Evolutionary conservation across 306 rosid genomes (phyloP), one percentile per base, ranked within the genome.

Genomic region (Glycine tomentella): DNA sequence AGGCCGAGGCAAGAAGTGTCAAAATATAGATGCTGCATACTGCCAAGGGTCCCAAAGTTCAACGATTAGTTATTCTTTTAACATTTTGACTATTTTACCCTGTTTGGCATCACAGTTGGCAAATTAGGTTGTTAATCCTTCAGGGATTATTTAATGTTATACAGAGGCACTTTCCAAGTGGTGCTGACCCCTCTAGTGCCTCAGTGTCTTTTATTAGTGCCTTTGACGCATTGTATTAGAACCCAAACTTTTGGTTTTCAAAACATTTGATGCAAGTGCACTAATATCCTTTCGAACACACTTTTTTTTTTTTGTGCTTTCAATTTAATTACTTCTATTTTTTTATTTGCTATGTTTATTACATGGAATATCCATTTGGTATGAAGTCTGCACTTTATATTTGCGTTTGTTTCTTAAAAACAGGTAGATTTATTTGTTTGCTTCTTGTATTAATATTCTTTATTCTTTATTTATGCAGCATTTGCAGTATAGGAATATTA

Each of bases 401-500:
- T 58, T 40, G 42, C 45, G 5, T 44, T 57, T 58, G 38, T 46
- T 70, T 70, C 83, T 46, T 49, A 71, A 38, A 14, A 49, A 46
- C 52, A 63, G 13, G 16, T 76, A 70, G 52, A 63, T 70, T 51
- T 71, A 14, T 52, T 74, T 56, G 40, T 36, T 53, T 51, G 76
- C 42, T 42, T 20, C 49, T 51, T 52, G 74, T 78, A 7, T 42
- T 72, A 55, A 6, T 65, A 72, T 78, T 72, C 38, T 8, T 25
- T 55, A 73, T 25, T 55, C 38, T 8, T 25, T 55, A 73, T 25
- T 55, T 40, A 57, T 56, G 77, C 17, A 55, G 48, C 64, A 66
- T 56, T 67, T 58, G 61, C 42, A 40, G 62, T 10, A 50, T 38
- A 42, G 55, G 55, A 72, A 33, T 52, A 50, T 56, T 78, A 17